Evolutionary conservation across 371 early-diverging fungal genomes (phyloP).

Genomic region (Thermomucor indicae-seudaticae): DNA sequence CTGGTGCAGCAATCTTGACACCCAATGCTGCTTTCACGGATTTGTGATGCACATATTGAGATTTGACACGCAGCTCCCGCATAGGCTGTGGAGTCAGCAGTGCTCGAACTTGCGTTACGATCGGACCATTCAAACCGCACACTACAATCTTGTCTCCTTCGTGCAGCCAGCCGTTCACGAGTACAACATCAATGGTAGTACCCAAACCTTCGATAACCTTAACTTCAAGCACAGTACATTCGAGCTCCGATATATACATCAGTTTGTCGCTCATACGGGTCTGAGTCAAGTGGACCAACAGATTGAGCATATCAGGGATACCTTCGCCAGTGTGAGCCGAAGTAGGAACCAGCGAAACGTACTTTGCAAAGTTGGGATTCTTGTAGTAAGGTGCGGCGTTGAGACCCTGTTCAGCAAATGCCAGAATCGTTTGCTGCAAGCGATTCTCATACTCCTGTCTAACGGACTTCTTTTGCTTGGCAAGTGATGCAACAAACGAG

Average conservation of each 20-base stretch:
- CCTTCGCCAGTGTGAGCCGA: slow-evolving; percentile 99
- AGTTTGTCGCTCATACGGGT: slow-evolving; percentile 93
- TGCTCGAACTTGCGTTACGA: slow-evolving; percentile 93
- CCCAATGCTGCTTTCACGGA: slow-evolving; percentile 97
- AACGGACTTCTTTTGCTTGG: slow-evolving; percentile 75
- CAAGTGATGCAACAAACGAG: slow-evolving; percentile 78
- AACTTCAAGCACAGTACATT: slow-evolving; percentile 99
- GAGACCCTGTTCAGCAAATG: slow-evolving; percentile 97
- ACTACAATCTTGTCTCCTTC: slow-evolving; percentile 98
- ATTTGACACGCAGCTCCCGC: slow-evolving; percentile 98
- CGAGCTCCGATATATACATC: slow-evolving; percentile 95
- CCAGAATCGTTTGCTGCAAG: slow-evolving; percentile 75
- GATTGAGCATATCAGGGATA: slow-evolving; percentile 95
- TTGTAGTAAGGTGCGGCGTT: slow-evolving; percentile 96
- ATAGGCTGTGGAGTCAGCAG: slow-evolving; percentile 98
- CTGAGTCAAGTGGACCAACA: slow-evolving; percentile 94
- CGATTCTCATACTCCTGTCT: slow-evolving; percentile 90
- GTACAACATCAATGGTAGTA: slow-evolving; percentile 98
- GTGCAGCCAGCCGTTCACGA: slow-evolving; percentile 95
- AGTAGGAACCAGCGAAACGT: slow-evolving; percentile 98
- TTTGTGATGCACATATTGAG: slow-evolving; percentile 96
- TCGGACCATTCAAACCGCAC: slow-evolving; percentile 97
- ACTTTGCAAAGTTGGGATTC: slow-evolving; percentile 93
- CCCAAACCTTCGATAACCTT: slow-evolving; percentile 99
- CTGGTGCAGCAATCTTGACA: slow-evolving; percentile 96